phyloP scores from a whole-genome alignment of 768 basidiomycete species.

The Auricularia heimuer region DNA sequence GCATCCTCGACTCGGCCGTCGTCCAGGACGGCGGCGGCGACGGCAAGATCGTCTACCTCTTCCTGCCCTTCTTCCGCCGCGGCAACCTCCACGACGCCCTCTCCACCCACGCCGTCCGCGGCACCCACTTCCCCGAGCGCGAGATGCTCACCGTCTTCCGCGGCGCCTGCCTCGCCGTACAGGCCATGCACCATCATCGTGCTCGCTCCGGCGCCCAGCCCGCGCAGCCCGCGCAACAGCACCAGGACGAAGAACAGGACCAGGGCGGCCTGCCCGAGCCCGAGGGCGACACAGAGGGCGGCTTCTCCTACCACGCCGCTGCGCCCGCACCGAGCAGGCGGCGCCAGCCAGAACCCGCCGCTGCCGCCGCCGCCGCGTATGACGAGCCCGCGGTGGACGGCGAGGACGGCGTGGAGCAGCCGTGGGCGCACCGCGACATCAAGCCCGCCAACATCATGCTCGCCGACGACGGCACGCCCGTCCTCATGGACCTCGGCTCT shows the following conservation, averaged over 20 bases:
- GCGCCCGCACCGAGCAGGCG: not conserved
- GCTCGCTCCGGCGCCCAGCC: constrained; percentile 25
- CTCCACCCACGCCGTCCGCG: constrained; percentile 73
- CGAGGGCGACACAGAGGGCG: constrained; percentile 63
- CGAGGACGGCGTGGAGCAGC: constrained; percentile 46
- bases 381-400: constrained; percentile 22
- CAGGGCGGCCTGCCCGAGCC: constrained; percentile 67
- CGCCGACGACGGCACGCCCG: constrained; percentile 81
- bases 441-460: constrained; percentile 98
- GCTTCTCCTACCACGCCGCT: constrained; percentile 56
- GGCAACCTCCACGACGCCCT: constrained; percentile 96
- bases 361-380: constrained; percentile 61
- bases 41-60: constrained; percentile 91
- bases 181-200: constrained; percentile 87
- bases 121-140: constrained; percentile 74
- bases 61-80: constrained; percentile 65
- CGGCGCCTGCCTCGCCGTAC: constrained; percentile 88
- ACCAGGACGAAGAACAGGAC: constrained; percentile 47
- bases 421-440: constrained; percentile 93
- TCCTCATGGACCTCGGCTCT: constrained; percentile 98
- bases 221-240: constrained; percentile 17
- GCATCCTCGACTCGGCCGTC: constrained; percentile 88
- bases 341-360: constrained; percentile 33
- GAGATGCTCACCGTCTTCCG: constrained; percentile 86
- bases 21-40: constrained; percentile 90